Conservation (phyloP, 2,329 filamentous ascomycete genomes). For the Madurella mycetomatis region DNA sequence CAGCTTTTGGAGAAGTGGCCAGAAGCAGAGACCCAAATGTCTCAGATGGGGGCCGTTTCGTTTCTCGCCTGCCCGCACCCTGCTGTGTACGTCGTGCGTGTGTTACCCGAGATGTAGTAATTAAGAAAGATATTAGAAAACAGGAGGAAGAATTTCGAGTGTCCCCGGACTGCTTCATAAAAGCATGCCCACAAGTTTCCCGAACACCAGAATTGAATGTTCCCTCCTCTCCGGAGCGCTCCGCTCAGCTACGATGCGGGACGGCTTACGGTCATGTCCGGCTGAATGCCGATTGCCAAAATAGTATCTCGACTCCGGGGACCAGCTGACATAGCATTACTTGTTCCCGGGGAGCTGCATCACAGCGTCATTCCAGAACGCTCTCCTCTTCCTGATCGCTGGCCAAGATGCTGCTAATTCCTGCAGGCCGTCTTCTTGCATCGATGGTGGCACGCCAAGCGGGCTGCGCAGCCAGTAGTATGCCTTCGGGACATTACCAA, state of each 20-base stretch:
- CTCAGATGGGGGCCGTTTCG: background rate
- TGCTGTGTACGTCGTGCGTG: background rate
- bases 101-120: background rate
- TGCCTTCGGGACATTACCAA: conserved; percentile 19
- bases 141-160: background rate
- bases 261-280: too few relatives aligned
- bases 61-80: background rate
- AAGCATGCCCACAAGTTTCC: too few relatives aligned
- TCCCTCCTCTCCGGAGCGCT: too few relatives aligned
- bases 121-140: too few relatives aligned
- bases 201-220: background rate
- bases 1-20: background rate
- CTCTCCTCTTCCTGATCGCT: background rate
- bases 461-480: conserved; percentile 14
- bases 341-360: conserved; percentile 1
- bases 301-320: background rate
- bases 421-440: conserved; percentile 14
- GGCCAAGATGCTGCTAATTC: conserved; percentile 9
- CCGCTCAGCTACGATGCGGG: too few relatives aligned
- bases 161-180: background rate
- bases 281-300: too few relatives aligned
- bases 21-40: background rate
- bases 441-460: conserved; percentile 20
- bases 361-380: conserved; percentile 14
- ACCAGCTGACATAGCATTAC: background rate